Evolutionary conservation across 2,329 filamentous ascomycete species (phyloP), one percentile per base, ranked within the genome.

Genomic region (Cercospora sp.): DNA sequence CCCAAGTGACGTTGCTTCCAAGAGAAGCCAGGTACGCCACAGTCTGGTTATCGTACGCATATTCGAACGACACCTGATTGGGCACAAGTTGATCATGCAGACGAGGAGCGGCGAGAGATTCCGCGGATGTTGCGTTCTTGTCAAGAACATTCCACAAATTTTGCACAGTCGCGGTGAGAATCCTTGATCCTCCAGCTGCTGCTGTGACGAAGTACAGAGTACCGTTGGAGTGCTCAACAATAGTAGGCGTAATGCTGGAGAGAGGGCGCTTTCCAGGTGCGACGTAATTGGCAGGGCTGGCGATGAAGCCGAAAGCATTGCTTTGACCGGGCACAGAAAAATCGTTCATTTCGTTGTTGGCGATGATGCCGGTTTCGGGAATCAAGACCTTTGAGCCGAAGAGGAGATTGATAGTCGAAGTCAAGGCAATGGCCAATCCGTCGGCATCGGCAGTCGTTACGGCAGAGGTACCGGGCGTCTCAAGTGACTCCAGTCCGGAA

Each of bases 271-370:
- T 97, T 59, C 88, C 85, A 0, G 92, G 88, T 5, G 88, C 86
- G 78, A 97, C 89, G 78, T 89, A 97, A 84, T 98, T 97, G 55
- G 89, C 86, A 3, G 88, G 87, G 0, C 88, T 90, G 1, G 94
- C 93, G 55, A 90, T 86, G 81, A 93, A 97, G 63, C 93, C 93
- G 77, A 97, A 98, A 28, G 89, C 88, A 78, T 97, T 97, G 67
- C 84, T 85, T 1, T 85, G 82, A 63, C 88, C 88, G 0, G 94
- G 94, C 74, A 97, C 93, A 60, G 90, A 92, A 82, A 97, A 97
- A 81, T 97, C 93, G 82, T 89, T 75, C 80, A 81, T 81, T 66
- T 82, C 82, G 70, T 84, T 82, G 78, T 84, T 79, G 82, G 96
- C 87, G 65, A 96, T 92, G 67, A 97, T 85, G 18, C 94, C 94